Conservation (phyloP, 768 basidiomycete genomes). For the Holtermannia corniformis region DNA sequence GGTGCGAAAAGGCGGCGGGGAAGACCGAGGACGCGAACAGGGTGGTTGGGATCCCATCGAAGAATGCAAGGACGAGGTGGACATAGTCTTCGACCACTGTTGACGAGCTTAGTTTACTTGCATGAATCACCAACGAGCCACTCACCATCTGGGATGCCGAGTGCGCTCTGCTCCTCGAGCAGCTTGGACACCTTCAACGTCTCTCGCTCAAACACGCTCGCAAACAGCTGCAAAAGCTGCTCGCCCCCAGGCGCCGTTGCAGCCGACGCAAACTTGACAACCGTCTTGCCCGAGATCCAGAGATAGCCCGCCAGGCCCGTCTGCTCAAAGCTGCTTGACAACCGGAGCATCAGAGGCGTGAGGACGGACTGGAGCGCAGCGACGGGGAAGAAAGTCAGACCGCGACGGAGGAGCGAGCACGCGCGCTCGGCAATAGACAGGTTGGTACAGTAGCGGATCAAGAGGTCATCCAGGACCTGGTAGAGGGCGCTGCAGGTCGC, state of each 20-base stretch:
- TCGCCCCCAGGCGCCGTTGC: constrained; percentile 43
- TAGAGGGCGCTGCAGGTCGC: constrained; percentile 72
- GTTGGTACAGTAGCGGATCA: constrained; percentile 65
- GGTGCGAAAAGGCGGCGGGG: constrained; percentile 63
- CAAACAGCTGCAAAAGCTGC: constrained; percentile 52
- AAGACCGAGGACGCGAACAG: constrained; percentile 72
- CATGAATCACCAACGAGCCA: background rate
- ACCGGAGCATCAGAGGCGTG: constrained; percentile 60
- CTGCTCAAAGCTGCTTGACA: constrained; percentile 67
- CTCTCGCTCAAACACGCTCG: constrained; percentile 61
- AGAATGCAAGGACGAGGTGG: constrained; percentile 63
- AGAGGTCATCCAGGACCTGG: constrained; percentile 68
- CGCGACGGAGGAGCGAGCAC: constrained; percentile 74
- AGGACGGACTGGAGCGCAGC: constrained; percentile 56
- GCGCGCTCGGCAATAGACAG: constrained; percentile 71
- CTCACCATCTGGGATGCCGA: constrained; percentile 82
- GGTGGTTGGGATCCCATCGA: constrained; percentile 60
- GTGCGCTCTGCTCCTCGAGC: constrained; percentile 58
- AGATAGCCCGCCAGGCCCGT: constrained; percentile 78
- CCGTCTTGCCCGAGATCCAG: constrained; percentile 85
- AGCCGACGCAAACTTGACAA: constrained; percentile 65
- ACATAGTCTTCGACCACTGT: constrained; percentile 90
- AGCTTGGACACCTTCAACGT: constrained; percentile 62
- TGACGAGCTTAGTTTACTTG: constrained; percentile 4
- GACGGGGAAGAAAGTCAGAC: constrained; percentile 66